Evolutionary conservation across 2,329 filamentous ascomycete species (phyloP).

Genomic region (Escovopsis sp.): DNA sequence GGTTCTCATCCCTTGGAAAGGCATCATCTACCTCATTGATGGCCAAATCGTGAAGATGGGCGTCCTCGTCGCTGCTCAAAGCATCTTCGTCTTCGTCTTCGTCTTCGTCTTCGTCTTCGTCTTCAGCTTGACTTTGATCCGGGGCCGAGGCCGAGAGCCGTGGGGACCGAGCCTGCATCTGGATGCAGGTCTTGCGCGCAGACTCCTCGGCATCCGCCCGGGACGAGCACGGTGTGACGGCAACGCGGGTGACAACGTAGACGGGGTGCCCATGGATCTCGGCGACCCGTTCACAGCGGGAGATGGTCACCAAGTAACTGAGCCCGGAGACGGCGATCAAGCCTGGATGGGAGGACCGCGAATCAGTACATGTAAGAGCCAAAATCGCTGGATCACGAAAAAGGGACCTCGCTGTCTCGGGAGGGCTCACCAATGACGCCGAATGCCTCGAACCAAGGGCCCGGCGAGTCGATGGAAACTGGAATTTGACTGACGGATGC

Average conservation of each 20-base stretch:
- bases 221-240: constrained; percentile 75
- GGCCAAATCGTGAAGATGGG: constrained; percentile 18
- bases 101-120: constrained; percentile 7
- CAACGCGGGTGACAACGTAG: constrained; percentile 78
- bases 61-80: constrained; percentile 35
- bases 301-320: constrained; percentile 78
- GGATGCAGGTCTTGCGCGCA: constrained; percentile 43
- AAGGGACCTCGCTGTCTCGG: constrained; percentile 1
- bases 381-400: not conserved
- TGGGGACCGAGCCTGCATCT: constrained; percentile 24
- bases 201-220: constrained; percentile 59
- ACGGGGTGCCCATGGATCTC: constrained; percentile 69
- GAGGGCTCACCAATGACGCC: constrained; percentile 37
- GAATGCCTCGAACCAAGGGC: constrained; percentile 41
- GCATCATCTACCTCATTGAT: constrained; percentile 20
- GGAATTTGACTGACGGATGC: constrained; percentile 30
- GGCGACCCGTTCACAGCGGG: constrained; percentile 73
- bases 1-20: constrained; percentile 31
- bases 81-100: constrained; percentile 21
- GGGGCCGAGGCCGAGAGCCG: constrained; percentile 16
- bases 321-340: constrained; percentile 68
- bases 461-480: constrained; percentile 28
- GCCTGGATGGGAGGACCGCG: constrained; percentile 34
- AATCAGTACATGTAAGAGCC: not conserved
- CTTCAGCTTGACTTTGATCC: too few relatives aligned